Base-by-base conservation (phyloP, 352 stramenopile species). In the Globisporangium alternatum region DNA sequence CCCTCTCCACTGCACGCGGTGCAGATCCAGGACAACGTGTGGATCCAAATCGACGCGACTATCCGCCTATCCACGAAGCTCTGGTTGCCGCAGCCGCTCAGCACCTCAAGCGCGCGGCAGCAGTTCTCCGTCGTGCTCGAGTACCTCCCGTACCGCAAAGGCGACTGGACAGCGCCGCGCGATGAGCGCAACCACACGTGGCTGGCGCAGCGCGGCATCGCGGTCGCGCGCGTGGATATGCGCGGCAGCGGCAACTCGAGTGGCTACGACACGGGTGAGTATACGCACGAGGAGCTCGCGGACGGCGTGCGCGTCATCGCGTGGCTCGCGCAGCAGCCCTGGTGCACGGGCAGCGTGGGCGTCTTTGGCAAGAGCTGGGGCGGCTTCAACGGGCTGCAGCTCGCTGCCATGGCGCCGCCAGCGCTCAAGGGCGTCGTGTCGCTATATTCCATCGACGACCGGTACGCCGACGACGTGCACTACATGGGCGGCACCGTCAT, bases 311-410 rank as follows among this genome's bases (percentile, higher is more conserved):
- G 64, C 30, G 70, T 84, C 37, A 81, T 84, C 65, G 68, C 67
- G 47, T 84, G 76, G 76, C 70, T 84, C 22, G 69, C 76, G 12
- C 13, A 39, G 39, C 76, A 84, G 48, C 55, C 65, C n/a, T 84
- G 76, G 76, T 73, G 76, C 62, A 74, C 71, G 0, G 76, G 76
- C 53, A 66, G 64, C 33, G 64, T 69, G 33, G 76, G 76, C 10
- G 43, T 84, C 43, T 82, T 84, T 47, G 76, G 76, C 55, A 84
- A 84, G 56, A 84, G 76, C 49, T 84, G 76, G 76, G 76, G 76
- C 37, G 76, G 76, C 17, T 82, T 84, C 57, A 84, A 84, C 33
- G 76, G 76, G 0, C 60, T 84, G 31, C 76, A 84, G 64, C 62
- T 84, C 63, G 76, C 74, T 1, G 69, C 69, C n/a, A 71, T 80